phyloP scores from a whole-genome alignment of 2,329 filamentous ascomycete genomes.

The Gnomoniopsis smithogilvyi region DNA sequence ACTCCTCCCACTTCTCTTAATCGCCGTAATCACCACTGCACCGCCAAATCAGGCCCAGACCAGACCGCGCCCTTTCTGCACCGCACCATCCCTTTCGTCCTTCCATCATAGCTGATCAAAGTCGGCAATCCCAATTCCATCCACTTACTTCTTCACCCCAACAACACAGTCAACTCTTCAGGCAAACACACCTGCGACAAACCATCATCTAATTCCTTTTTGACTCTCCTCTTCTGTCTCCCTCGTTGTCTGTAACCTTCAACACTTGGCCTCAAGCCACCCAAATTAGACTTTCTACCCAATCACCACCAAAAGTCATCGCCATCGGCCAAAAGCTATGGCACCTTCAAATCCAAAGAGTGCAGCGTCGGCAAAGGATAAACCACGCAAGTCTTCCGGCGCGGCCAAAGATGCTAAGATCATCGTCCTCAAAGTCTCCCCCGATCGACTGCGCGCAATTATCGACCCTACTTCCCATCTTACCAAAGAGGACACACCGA shows the following conservation, averaged over 20 bases:
- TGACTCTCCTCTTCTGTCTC: neutral
- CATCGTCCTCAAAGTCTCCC: conserved; percentile 51
- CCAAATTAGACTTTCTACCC: neutral
- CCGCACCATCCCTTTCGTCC: neutral
- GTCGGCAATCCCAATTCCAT: too few species aligned
- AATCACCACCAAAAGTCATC: neutral
- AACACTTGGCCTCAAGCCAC: neutral
- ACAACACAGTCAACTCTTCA: neutral
- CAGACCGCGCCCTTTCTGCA: neutral
- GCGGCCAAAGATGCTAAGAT: conserved; percentile 30
- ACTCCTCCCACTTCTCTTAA: neutral
- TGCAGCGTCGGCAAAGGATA: conserved; percentile 34
- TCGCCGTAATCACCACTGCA: neutral
- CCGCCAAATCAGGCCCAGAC: neutral
- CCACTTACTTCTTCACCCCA: neutral
- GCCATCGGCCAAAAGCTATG: conserved; percentile 26
- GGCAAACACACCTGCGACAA: neutral
- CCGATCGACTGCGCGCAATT: conserved; percentile 49
- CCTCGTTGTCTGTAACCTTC: too few species aligned
- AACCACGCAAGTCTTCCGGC: conserved; percentile 36
- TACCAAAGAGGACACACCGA: conserved; percentile 36
- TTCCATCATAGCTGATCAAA: neutral
- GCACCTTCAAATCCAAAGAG: conserved; percentile 33
- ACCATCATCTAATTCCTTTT: neutral
- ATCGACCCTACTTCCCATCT: conserved; percentile 42